Evolutionary conservation across 345 rosid genomes (phyloP).

Genomic region (Eucalyptus polyanthemos): DNA sequence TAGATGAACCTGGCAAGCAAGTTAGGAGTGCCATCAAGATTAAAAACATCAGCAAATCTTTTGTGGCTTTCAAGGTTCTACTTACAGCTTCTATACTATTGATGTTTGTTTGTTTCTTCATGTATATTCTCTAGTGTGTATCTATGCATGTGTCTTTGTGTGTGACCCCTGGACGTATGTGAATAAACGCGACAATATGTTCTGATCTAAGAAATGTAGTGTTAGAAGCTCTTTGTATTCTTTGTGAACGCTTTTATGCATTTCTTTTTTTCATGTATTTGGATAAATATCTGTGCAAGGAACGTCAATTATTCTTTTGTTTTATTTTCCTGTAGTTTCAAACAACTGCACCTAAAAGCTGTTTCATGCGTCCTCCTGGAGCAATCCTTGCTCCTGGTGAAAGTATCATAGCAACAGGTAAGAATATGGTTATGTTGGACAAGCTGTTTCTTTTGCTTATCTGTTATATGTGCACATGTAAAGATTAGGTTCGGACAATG

Average conservation of each 20-base stretch:
- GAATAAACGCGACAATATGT: not conserved
- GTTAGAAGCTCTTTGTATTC: not conserved
- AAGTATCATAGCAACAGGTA: slow-evolving; percentile 86
- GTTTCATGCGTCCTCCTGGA: slow-evolving; percentile 99
- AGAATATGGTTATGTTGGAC: not conserved
- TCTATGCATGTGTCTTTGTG: not conserved
- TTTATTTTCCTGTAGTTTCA: slow-evolving; percentile 55
- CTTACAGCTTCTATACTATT: not conserved
- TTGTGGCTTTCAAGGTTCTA: slow-evolving; percentile 85
- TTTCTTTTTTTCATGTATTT: not conserved
- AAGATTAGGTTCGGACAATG: not conserved
- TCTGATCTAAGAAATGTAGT: not conserved
- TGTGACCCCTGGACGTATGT: not conserved
- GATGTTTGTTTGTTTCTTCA: not conserved
- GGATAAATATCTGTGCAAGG: not conserved
- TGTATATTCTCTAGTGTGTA: not conserved
- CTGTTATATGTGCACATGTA: not conserved
- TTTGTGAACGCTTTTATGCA: not conserved
- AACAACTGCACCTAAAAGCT: slow-evolving; percentile 98
- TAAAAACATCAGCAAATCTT: slow-evolving; percentile 87
- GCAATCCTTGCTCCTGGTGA: slow-evolving; percentile 94
- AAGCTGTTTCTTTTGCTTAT: not conserved
- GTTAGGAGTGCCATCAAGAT: slow-evolving; percentile 90
- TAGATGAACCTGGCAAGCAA: slow-evolving; percentile 99
- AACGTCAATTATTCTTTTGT: not conserved